These are phyloP conservation scores for Alternaria gansuensis DNA, from an alignment of 2,329 filamentous ascomycete genomes.

Conservation along the genomic window DNA sequence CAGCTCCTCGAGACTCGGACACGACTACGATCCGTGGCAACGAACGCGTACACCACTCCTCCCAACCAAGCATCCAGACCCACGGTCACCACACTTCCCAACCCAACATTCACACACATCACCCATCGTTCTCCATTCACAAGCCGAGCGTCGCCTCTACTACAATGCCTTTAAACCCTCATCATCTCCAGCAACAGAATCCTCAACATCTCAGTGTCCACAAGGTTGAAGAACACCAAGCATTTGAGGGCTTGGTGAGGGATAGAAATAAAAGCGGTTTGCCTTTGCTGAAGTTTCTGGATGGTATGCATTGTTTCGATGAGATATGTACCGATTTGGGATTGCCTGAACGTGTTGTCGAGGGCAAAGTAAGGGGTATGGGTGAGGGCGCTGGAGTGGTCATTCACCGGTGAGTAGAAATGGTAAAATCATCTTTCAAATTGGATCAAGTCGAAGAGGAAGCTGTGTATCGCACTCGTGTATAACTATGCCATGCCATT, in stretches of 20 bases:
- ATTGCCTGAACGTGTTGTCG: conserved; percentile 73
- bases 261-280: conserved; percentile 34
- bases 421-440: background rate
- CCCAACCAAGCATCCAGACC: conserved; percentile 6
- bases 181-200: conserved; percentile 4
- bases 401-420: conserved; percentile 29
- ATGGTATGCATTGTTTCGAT: conserved; percentile 80
- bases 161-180: conserved; percentile 16
- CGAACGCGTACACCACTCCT: conserved; percentile 18
- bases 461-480: background rate
- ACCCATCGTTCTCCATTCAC: conserved; percentile 32
- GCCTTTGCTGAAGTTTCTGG: conserved; percentile 72
- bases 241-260: conserved; percentile 28
- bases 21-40: conserved; percentile 30
- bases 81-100: conserved; percentile 17
- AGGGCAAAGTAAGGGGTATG: conserved; percentile 68
- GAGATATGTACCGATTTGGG: conserved; percentile 82
- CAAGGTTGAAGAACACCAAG: conserved; percentile 22
- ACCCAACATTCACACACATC: conserved; percentile 22
- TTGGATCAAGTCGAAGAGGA: background rate
- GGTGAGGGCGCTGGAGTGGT: conserved; percentile 48
- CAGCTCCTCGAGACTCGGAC: conserved; percentile 33
- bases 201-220: conserved; percentile 15
- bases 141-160: conserved; percentile 29
- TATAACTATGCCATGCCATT: background rate